These are phyloP conservation scores for Curvularia lunata DNA, from an alignment of 2,329 filamentous ascomycete species.

Conservation along the genomic window DNA sequence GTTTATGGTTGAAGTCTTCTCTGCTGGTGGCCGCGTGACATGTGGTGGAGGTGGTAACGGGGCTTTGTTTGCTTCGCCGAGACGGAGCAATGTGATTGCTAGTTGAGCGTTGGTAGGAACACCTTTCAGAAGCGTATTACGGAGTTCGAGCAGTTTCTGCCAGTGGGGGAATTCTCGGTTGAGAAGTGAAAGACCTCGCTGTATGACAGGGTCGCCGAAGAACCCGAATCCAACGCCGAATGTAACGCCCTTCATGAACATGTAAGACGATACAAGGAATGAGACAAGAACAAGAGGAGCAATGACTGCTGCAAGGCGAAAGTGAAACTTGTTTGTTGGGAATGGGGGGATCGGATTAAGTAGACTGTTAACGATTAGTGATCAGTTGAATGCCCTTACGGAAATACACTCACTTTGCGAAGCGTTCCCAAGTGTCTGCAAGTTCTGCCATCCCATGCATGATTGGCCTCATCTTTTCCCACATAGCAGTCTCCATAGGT, in stretches of 20 bases:
- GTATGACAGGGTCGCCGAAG: slow-evolving; percentile 79
- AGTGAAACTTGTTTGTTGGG: slow-evolving; percentile 51
- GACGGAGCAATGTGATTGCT: slow-evolving; percentile 77
- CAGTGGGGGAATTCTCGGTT: slow-evolving; percentile 71
- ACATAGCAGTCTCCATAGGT: slow-evolving; percentile 77
- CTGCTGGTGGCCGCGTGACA: slow-evolving; percentile 54
- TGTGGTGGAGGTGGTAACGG: slow-evolving; percentile 70
- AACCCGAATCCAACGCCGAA: slow-evolving; percentile 76
- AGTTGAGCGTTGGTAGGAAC: slow-evolving; percentile 88
- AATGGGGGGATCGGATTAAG: slow-evolving; percentile 59
- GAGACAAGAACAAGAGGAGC: slow-evolving; percentile 53
- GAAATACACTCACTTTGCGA: slow-evolving; percentile 59
- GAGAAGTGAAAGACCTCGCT: slow-evolving; percentile 63
- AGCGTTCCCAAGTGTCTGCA: slow-evolving; percentile 67
- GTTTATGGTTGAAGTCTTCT: slow-evolving; percentile 58
- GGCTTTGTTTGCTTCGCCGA: slow-evolving; percentile 81
- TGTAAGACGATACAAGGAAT: slow-evolving; percentile 57
- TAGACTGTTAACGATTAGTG: slow-evolving; percentile 38
- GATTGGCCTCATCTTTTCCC: slow-evolving; percentile 74
- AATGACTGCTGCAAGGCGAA: slow-evolving; percentile 55
- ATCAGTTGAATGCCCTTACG: neutral
- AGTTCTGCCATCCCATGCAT: slow-evolving; percentile 71
- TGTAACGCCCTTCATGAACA: slow-evolving; percentile 66
- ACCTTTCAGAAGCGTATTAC: slow-evolving; percentile 78
- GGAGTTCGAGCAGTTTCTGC: slow-evolving; percentile 75